A percentile compares a stretch with the other conserved stretches of the same genome.
phyloP scores from a whole-genome alignment of 1,284 basidiomycete species.

The Agroathelia rolfsii region DNA sequence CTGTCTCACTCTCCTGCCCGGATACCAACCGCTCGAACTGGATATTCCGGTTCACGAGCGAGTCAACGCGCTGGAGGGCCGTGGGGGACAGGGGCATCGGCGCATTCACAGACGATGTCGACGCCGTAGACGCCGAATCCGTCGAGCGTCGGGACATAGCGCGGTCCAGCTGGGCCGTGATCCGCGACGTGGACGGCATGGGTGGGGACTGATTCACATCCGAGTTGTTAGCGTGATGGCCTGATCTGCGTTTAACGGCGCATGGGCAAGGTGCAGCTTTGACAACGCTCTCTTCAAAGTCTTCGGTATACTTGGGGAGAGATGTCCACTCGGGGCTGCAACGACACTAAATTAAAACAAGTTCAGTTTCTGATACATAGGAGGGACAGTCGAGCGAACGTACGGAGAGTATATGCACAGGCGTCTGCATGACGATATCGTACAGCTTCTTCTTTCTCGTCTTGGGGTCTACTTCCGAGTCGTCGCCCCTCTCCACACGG shows the following conservation, averaged over 20 bases:
- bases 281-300: slow-evolving; percentile 24
- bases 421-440: slow-evolving; percentile 86
- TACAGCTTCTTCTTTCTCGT: slow-evolving; percentile 71
- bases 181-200: slow-evolving; percentile 9
- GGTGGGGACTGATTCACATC: slow-evolving; percentile 7
- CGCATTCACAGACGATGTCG: slow-evolving; percentile 21
- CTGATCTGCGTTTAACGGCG: slow-evolving; percentile 12
- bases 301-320: slow-evolving; percentile 59
- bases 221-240: slow-evolving; percentile 8
- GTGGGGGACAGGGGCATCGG: slow-evolving; percentile 20
- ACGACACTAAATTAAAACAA: slow-evolving; percentile 64
- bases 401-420: slow-evolving; percentile 73
- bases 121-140: slow-evolving; percentile 25
- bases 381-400: slow-evolving; percentile 19
- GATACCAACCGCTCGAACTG: slow-evolving; percentile 52
- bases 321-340: slow-evolving; percentile 73
- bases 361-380: neutral
- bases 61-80: slow-evolving; percentile 20
- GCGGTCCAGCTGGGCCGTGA: slow-evolving; percentile 14
- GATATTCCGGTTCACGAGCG: slow-evolving; percentile 29
- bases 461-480: slow-evolving; percentile 51
- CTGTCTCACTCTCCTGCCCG: slow-evolving; percentile 52
- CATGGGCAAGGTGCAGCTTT: slow-evolving; percentile 36
- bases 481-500: slow-evolving; percentile 77
- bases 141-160: slow-evolving; percentile 23